Conservation (phyloP, 2,329 filamentous ascomycete genomes). For the Nothophaeocryptopus gaeumannii region DNA sequence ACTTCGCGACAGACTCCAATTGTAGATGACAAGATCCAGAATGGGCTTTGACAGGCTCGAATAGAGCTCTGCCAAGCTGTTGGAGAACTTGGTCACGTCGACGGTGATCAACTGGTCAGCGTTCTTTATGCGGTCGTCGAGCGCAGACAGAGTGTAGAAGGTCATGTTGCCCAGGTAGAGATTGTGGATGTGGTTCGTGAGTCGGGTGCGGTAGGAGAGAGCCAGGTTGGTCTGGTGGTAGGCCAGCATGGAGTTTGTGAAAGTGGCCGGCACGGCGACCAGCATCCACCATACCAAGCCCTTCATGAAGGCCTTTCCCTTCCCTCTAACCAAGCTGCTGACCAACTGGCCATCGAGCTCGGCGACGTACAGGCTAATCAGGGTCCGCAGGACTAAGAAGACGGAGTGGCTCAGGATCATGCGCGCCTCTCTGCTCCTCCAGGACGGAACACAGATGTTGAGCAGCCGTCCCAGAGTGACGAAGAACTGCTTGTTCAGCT, state of each 20-base stretch:
- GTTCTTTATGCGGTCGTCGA: slow-evolving; percentile 98
- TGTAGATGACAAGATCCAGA: slow-evolving; percentile 95
- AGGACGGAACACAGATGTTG: slow-evolving; percentile 85
- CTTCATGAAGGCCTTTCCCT: slow-evolving; percentile 82
- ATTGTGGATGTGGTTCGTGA: slow-evolving; percentile 94
- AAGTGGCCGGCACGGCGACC: slow-evolving; percentile 86
- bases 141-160: slow-evolving; percentile 90
- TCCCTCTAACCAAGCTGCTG: slow-evolving; percentile 86
- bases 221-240: slow-evolving; percentile 96
- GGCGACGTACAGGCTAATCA: slow-evolving; percentile 84
- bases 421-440: slow-evolving; percentile 81
- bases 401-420: slow-evolving; percentile 87
- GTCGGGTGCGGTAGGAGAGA: slow-evolving; percentile 83
- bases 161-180: slow-evolving; percentile 97
- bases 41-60: slow-evolving; percentile 94
- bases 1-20: slow-evolving; percentile 85
- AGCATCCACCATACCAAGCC: slow-evolving; percentile 98
- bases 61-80: slow-evolving; percentile 90
- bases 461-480: slow-evolving; percentile 73
- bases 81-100: slow-evolving; percentile 93
- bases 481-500: slow-evolving; percentile 85
- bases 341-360: slow-evolving; percentile 93
- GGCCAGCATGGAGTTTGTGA: slow-evolving; percentile 97
- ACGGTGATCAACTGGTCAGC: slow-evolving; percentile 96
- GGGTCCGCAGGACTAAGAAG: slow-evolving; percentile 82